These are phyloP conservation scores for Candida sp. DNA, from an alignment of 1,139 yeast species.

Conservation along the genomic window DNA sequence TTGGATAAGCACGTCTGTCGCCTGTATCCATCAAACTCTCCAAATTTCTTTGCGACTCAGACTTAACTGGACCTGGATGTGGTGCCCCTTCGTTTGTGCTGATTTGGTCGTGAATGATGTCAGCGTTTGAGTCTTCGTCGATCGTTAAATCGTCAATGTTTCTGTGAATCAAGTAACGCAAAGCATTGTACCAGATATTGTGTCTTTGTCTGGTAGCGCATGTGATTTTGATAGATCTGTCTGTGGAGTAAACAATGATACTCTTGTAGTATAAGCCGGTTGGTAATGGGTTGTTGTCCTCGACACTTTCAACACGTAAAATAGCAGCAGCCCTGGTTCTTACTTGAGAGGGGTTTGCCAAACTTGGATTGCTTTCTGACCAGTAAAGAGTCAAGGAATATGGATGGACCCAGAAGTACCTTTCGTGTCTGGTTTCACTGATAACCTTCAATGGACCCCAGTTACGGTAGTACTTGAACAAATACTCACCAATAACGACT, in stretches of 20 bases:
- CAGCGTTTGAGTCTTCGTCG: conserved; percentile 32
- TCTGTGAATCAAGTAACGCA: conserved; percentile 75
- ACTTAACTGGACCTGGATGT: conserved; percentile 7
- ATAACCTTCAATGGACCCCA: conserved; percentile 77
- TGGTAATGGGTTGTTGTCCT: conserved; percentile 88
- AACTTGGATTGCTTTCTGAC: conserved; percentile 83
- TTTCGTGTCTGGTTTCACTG: conserved; percentile 83
- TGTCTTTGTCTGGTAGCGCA: conserved; percentile 91
- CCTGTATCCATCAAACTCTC: conserved; percentile 18
- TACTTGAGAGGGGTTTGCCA: conserved; percentile 66
- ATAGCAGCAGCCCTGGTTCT: conserved; percentile 86
- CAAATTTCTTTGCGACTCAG: conserved; percentile 16
- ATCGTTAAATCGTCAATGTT: conserved; percentile 64
- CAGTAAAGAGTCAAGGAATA: conserved; percentile 90
- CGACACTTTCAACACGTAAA: conserved; percentile 75
- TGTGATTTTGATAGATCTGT: conserved; percentile 74
- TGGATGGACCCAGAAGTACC: conserved; percentile 98
- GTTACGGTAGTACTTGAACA: conserved; percentile 84
- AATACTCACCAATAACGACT: conserved; percentile 87
- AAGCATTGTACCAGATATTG: conserved; percentile 89
- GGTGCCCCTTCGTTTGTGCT: not conserved
- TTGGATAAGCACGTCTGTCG: conserved; percentile 20
- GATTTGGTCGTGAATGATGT: conserved; percentile 13
- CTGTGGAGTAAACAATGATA: conserved; percentile 74
- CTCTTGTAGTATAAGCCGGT: conserved; percentile 90